Evolutionary conservation across 352 stramenopile species (phyloP), one percentile per base, ranked within the genome.

Genomic region (Blastocystis sp.): DNA sequence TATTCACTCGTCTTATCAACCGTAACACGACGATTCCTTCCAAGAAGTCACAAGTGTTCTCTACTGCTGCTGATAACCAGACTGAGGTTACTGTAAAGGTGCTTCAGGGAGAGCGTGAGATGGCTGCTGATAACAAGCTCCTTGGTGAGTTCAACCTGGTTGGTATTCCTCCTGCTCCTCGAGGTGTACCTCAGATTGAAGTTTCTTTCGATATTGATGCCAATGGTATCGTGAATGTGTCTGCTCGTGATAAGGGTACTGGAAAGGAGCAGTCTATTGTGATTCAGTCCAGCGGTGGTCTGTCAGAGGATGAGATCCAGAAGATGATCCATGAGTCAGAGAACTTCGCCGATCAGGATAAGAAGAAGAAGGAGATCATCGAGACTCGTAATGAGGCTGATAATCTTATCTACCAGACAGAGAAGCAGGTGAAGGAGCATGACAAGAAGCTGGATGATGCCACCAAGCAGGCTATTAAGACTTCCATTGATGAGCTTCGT

Each of bases 151-250:
- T 98, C 90, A 95, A 98, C 90, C 90, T 98, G 39, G 92, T 97
- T 35, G 96, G 95, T 86, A 98, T 98, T 89, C 95, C 95, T 59
- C 95, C 95, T 43, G 95, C 96, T 57, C 95, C 95, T 58, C 93
- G 95, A 89, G 95, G 95, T 74, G 92, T 97, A 59, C 95, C 95
- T 56, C 95, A 98, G 90, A 97, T 98, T 87, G 95, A 98, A 88
- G 95, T 98, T 27, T 95, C 92, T 52, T 98, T 98, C 88, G 96
- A 98, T 90, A 98, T 98, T 90, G 95, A 98, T 90, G 95, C 95
- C 9, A 96, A 98, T 90, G 95, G 95, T 91, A 98, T 98, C 89
- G 91, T 98, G 77, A 97, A 98, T 90, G 95, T 98, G 11, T 93
- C 90, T 75, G 95, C 95, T 43, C 96, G 97, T 88, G 96, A 99